A percentile compares a stretch with the other conserved stretches of the same genome.
Conservation (phyloP, 2,329 filamentous ascomycete genomes). For the Cladosporium sp. region DNA sequence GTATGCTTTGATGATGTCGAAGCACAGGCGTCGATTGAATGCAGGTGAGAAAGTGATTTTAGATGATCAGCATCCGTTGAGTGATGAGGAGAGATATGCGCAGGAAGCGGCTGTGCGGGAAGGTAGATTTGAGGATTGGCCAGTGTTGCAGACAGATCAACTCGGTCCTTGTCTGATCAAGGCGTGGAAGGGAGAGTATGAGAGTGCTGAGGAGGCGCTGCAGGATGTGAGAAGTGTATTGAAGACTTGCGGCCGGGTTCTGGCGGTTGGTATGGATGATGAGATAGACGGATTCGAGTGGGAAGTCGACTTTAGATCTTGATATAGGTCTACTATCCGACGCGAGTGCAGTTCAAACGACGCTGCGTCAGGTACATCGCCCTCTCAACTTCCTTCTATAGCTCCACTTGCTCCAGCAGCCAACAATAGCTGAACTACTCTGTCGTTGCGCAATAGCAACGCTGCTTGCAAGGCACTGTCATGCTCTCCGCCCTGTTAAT, state of each 20-base stretch:
- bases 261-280: neutral
- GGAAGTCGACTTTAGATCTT: neutral
- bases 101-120: neutral
- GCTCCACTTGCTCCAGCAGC: slow-evolving; percentile 17
- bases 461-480: slow-evolving; percentile 15
- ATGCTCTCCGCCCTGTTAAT: slow-evolving; percentile 14
- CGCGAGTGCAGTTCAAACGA: no score
- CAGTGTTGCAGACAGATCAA: neutral
- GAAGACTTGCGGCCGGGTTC: neutral
- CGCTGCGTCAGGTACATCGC: neutral
- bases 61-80: neutral
- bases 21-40: neutral
- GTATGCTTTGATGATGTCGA: neutral
- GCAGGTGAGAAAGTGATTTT: neutral
- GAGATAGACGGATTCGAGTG: neutral
- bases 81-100: neutral
- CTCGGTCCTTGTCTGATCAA: neutral
- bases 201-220: neutral
- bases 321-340: no score
- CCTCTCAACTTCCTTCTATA: neutral
- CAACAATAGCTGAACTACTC: slow-evolving; percentile 15
- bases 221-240: neutral
- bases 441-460: neutral
- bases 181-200: neutral
- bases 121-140: neutral